phyloP scores from a whole-genome alignment of 2,329 filamentous ascomycete genomes.

The Venturia effusa region DNA sequence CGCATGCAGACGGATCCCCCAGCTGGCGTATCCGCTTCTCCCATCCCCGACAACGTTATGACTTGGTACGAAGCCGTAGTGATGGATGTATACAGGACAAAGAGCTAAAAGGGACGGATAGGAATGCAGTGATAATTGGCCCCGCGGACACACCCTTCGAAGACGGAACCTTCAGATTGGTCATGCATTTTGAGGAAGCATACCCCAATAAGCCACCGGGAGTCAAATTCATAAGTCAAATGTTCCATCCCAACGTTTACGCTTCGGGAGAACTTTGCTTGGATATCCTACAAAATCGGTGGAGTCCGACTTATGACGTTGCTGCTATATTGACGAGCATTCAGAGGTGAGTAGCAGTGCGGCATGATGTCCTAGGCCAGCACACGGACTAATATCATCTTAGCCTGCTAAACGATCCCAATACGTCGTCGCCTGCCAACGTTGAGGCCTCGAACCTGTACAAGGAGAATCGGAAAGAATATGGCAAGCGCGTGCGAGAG shows the following conservation, averaged over 20 bases:
- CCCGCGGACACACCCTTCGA: constrained; percentile 96
- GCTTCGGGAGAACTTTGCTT: constrained; percentile 92
- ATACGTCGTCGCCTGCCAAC: constrained; percentile 95
- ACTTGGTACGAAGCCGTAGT: constrained; percentile 57
- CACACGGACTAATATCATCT: neutral
- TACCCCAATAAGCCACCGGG: constrained; percentile 97
- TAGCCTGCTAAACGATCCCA: constrained; percentile 92
- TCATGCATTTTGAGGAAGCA: constrained; percentile 99
- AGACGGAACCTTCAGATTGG: constrained; percentile 91
- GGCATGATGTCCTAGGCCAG: neutral
- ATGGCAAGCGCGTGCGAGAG: constrained; percentile 87
- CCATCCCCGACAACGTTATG: constrained; percentile 94
- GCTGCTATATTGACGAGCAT: constrained; percentile 95
- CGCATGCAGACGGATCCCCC: constrained; percentile 99
- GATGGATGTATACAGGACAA: too few relatives aligned
- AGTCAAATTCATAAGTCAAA: constrained; percentile 96
- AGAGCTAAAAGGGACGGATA: constrained; percentile 31
- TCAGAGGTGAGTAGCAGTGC: constrained; percentile 57
- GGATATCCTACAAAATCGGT: constrained; percentile 94
- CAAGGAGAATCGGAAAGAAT: constrained; percentile 96
- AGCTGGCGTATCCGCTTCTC: constrained; percentile 90
- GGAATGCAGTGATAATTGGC: constrained; percentile 98
- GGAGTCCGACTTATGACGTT: constrained; percentile 98
- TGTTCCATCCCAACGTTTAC: constrained; percentile 99
- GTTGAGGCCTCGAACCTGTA: constrained; percentile 97